These are phyloP conservation scores for Arctostaphylos glauca DNA, from an alignment of 148 eudicot species.

Conservation along the genomic window DNA sequence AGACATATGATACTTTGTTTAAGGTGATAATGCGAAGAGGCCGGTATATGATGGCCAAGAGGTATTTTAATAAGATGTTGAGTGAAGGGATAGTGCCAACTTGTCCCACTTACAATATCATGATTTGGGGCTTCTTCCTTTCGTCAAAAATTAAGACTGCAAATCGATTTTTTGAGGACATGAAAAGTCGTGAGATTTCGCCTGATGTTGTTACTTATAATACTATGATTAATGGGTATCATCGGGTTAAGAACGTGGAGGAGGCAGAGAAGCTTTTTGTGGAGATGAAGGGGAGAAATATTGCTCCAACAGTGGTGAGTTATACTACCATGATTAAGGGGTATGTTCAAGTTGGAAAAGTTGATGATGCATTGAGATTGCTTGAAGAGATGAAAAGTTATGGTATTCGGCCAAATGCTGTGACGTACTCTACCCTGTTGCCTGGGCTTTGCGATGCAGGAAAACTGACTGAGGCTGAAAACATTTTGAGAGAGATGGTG, in stretches of 20 bases:
- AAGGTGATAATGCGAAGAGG: slow-evolving; percentile 82
- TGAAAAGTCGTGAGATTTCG: slow-evolving; percentile 62
- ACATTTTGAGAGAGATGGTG: slow-evolving; percentile 74
- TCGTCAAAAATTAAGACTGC: slow-evolving; percentile 58
- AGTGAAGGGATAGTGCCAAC: slow-evolving; percentile 75
- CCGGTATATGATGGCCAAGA: slow-evolving; percentile 90
- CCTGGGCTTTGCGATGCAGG: slow-evolving; percentile 87
- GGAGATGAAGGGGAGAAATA: slow-evolving; percentile 85
- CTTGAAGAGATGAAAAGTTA: slow-evolving; percentile 75
- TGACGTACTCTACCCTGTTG: slow-evolving; percentile 73
- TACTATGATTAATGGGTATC: slow-evolving; percentile 74
- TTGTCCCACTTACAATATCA: slow-evolving; percentile 60
- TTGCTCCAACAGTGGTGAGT: slow-evolving; percentile 72
- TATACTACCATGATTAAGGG: slow-evolving; percentile 92
- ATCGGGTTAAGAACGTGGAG: slow-evolving; percentile 60
- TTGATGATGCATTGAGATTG: slow-evolving; percentile 79
- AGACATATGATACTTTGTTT: slow-evolving; percentile 71
- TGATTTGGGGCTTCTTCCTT: slow-evolving; percentile 93
- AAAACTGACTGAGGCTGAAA: slow-evolving; percentile 66
- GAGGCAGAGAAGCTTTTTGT: slow-evolving; percentile 81
- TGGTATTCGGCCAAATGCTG: slow-evolving; percentile 64
- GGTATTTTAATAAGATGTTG: slow-evolving; percentile 89
- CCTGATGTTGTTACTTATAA: slow-evolving; percentile 89
- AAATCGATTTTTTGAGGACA: slow-evolving; percentile 76
- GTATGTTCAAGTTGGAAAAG: slow-evolving; percentile 56